Base-by-base conservation (phyloP, 164 flowering plant genomes). In the Paratinospora sagittata region DNA sequence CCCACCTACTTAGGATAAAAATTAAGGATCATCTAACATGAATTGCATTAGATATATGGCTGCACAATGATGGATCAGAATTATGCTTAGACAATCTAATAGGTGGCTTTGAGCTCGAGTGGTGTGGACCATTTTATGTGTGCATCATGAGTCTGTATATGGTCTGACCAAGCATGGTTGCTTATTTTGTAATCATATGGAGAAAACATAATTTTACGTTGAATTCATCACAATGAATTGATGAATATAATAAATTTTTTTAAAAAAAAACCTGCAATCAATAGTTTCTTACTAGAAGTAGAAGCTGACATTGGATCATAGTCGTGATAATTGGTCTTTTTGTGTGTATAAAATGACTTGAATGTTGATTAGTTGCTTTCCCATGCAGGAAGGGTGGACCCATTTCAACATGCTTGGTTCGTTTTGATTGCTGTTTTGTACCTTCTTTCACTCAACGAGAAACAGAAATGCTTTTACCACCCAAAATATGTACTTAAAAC, bases 351-450 rank as follows among this genome's bases (percentile, higher is more conserved):
- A 49, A 49, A 13, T 49, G 57, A 49, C 16, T 49, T 49, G n/a
- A 3, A 49, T 1, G 57, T 49, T 49, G 57, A 49, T 49, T 49
- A 19, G 4, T 41, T 60, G 8, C 34, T 65, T 80, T 49, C 61
- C 27, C 1, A 17, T 76, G 69, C 88, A 91, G 92, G 97, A 91
- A 41, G 87, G 91, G 36, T 89, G 97, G 97, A 81, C 74, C 65
- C 84, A 84, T 68, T 89, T 86, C 83, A 86, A 84, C 58, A 69
- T 81, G n/a, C 84, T 85, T 14, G 85, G 83, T 65, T 73, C 80
- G 33, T 60, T 80, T 27, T 90, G 80, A 83, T 17, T 24, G 36
- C n/a, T 49, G 41, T 2, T 49, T 49, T 37, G 27, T 49, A 19
- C 33, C 23, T 63, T 70, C 63, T 43, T 0, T 52, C 11, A n/a